A percentile compares a stretch with the other conserved stretches of the same genome.
phyloP scores from a whole-genome alignment of 345 rosid species.

The Toxicodendron radicans region DNA sequence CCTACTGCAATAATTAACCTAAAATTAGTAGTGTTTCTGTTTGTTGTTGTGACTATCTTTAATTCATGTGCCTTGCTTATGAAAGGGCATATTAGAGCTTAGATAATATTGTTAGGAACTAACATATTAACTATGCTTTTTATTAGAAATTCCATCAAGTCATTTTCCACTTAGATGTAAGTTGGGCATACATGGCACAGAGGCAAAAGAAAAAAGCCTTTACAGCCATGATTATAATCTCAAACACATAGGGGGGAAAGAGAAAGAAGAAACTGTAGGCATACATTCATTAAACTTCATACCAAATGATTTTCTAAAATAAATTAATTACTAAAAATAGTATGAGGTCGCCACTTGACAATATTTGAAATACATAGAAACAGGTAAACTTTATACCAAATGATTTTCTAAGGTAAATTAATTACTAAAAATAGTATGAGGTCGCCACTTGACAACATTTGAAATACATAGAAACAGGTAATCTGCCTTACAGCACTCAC shows the following conservation, averaged over 20 bases:
- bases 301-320: background rate
- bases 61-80: background rate
- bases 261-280: background rate
- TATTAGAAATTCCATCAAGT: background rate
- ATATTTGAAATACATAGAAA: no score
- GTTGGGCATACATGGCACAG: no score
- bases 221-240: no score
- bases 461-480: background rate
- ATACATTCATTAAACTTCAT: background rate
- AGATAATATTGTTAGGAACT: background rate
- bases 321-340: background rate
- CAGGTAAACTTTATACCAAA: background rate
- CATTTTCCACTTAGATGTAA: no score
- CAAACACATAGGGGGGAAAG: background rate
- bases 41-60: background rate
- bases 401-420: background rate
- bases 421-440: background rate
- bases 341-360: background rate
- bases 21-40: no score
- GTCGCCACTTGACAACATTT: background rate
- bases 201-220: no score
- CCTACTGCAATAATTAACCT: background rate
- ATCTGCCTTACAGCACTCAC: conserved; percentile 3
- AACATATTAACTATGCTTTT: background rate
- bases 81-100: background rate